A percentile compares a stretch with the other conserved stretches of the same genome.
Evolutionary conservation across 78 protist genomes (phyloP).

Genomic region (Pigoraptor vietnamica): DNA sequence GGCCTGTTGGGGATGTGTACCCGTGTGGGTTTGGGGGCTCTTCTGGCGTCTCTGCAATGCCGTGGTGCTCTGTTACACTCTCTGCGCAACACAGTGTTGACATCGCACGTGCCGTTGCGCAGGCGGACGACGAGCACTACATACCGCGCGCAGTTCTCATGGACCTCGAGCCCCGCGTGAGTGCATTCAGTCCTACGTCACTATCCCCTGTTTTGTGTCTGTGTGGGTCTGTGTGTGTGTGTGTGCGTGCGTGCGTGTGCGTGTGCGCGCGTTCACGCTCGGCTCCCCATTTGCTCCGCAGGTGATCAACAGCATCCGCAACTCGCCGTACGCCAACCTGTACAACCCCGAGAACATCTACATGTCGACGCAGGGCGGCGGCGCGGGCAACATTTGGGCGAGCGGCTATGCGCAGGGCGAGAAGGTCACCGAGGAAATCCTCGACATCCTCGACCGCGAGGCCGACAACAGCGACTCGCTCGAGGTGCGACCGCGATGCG

Average conservation of each 20-base stretch:
- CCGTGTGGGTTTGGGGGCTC: too few relatives aligned
- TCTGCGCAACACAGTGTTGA: background rate
- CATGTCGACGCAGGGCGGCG: constrained; percentile 70
- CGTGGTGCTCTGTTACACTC: too few relatives aligned
- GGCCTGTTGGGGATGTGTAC: background rate
- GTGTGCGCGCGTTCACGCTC: background rate
- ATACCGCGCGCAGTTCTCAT: constrained; percentile 95
- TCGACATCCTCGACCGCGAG: constrained; percentile 97
- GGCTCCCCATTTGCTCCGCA: background rate
- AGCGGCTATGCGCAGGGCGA: constrained; percentile 62
- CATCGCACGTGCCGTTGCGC: background rate
- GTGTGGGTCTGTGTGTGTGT: background rate
- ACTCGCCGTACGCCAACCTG: constrained; percentile 41
- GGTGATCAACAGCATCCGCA: constrained; percentile 64
- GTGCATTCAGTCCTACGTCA: background rate
- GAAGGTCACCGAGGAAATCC: constrained; percentile 50
- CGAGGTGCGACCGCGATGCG: constrained; percentile 25
- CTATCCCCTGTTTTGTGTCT: background rate
- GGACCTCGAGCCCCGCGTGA: constrained; percentile 97
- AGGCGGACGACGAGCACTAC: constrained; percentile 97
- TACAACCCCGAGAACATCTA: constrained; percentile 93
- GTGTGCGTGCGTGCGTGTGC: constrained; percentile 8
- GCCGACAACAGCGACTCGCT: constrained; percentile 92
- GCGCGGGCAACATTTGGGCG: constrained; percentile 99
- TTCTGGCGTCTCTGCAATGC: too few relatives aligned